Base-by-base conservation (phyloP, 345 rosid species). In the Melaleuca quinquenervia region DNA sequence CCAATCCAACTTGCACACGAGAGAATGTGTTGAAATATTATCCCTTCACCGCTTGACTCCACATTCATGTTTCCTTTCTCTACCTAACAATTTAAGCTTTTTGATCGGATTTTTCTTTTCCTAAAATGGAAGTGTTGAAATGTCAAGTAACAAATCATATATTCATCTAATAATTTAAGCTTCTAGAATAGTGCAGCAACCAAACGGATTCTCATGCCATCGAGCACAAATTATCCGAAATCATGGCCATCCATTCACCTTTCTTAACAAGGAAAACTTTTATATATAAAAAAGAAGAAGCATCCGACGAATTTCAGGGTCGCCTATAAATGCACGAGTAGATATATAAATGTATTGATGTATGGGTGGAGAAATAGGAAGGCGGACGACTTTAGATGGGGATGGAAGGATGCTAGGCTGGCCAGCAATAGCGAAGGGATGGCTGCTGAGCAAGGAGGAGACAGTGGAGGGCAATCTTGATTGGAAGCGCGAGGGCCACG, bases 81-180 rank as follows among this genome's bases (percentile, higher is more conserved):
- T 7, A 11, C 26, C 9, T 56, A 56, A 11, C 11, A 56, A 0
- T 0, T 6, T 58, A 12, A 26, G 8, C 12, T 58, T 58, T 13
- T n/a, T 0, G 32, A 6, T 13, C 13, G 5, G 2, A n/a, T 3
- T 58, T 41, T 41, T 41, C 4, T 41, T 41, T 41, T 58, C 1
- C 5, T 58, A 58, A 58, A 26, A n/a, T n/a, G 6, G 1, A 12
- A 58, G 4, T 5, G n/a, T 51, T 14, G 14, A 51, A 51, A 51
- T 51, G 13, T 58, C 70, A n/a, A 0, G 18, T 6, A 15, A 7
- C 3, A 13, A 58, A 58, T n/a, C 18, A n/a, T 1, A 18, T 0
- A 12, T 58, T n/a, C 36, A 58, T 58, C 18, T 0, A n/a, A 51
- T 6, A 6, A 6, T 6, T 51, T 51, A 51, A 5, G 13, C 2